Conservation (phyloP, 176 grass and related monocot genomes). For the Triticum turgidum region DNA sequence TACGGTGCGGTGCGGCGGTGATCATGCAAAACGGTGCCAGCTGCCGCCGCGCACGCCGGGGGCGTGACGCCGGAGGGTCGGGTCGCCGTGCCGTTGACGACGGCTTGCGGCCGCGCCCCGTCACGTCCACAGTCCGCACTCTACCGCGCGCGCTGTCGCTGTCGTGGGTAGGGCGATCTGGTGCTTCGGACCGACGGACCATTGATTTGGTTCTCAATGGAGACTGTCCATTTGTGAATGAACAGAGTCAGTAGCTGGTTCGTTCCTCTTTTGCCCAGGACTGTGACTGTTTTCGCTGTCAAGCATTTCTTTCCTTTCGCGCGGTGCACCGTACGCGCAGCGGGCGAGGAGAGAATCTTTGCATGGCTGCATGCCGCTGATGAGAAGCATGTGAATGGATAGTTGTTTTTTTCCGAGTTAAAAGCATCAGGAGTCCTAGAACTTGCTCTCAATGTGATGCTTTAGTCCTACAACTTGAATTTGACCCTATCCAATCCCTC, state of each 20-base stretch:
- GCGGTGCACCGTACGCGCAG: background rate
- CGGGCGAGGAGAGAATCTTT: background rate
- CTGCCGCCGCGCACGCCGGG: background rate
- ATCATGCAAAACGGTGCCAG: background rate
- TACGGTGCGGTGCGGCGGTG: background rate
- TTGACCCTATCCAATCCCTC: too few relatives aligned
- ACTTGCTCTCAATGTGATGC: too few relatives aligned
- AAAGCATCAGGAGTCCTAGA: too few relatives aligned
- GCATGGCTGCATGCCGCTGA: too few relatives aligned
- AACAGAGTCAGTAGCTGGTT: too few relatives aligned
- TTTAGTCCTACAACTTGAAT: too few relatives aligned
- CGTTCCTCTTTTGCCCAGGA: too few relatives aligned
- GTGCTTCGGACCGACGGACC: background rate
- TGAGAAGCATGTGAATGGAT: too few relatives aligned
- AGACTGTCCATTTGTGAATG: background rate
- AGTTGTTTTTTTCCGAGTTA: too few relatives aligned
- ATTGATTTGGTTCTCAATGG: background rate
- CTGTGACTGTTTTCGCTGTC: background rate
- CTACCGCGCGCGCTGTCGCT: background rate
- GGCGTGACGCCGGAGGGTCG: background rate
- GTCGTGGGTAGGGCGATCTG: background rate
- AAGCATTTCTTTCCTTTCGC: background rate
- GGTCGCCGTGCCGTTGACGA: constrained; percentile 27
- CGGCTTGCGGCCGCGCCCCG: background rate
- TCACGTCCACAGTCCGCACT: background rate